A percentile compares a stretch with the other conserved stretches of the same genome.
Evolutionary conservation across 2,329 filamentous ascomycete species (phyloP).

Genomic region (Bipolaris zeicola): DNA sequence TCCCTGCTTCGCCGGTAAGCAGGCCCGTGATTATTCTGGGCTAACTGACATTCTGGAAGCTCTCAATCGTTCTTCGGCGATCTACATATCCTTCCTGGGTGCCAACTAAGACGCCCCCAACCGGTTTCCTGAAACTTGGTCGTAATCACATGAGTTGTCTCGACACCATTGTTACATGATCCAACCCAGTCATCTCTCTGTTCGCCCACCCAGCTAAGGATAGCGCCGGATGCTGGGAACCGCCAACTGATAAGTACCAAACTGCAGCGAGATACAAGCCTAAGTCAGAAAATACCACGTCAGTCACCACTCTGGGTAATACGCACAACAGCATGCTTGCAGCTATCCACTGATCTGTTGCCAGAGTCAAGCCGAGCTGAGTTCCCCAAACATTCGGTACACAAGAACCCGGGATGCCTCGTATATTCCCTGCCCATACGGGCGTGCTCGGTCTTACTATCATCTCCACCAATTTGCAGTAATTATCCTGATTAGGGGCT

Average conservation of each 20-base stretch:
- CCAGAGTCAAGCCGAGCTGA: neutral
- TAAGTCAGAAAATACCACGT: neutral
- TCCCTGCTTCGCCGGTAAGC: too few species aligned
- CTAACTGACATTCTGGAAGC: too few species aligned
- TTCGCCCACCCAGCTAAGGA: neutral
- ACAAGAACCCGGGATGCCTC: neutral
- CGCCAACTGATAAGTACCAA: neutral
- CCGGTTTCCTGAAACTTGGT: too few species aligned
- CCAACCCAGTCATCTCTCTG: too few species aligned
- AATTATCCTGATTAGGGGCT: neutral
- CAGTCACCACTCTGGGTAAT: neutral
- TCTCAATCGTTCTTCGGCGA: too few species aligned
- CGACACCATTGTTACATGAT: too few species aligned
- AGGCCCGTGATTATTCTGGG: too few species aligned
- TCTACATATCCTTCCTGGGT: too few species aligned
- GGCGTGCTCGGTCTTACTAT: neutral
- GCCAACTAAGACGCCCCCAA: too few species aligned
- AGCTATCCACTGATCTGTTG: neutral
- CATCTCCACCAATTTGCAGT: neutral
- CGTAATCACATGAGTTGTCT: too few species aligned
- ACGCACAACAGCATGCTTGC: too few species aligned
- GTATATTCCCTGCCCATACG: neutral
- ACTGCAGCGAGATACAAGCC: neutral
- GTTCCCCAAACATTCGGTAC: neutral
- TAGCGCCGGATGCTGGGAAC: neutral